Base-by-base conservation (phyloP, 345 rosid genomes). In the Brassica nigra region DNA sequence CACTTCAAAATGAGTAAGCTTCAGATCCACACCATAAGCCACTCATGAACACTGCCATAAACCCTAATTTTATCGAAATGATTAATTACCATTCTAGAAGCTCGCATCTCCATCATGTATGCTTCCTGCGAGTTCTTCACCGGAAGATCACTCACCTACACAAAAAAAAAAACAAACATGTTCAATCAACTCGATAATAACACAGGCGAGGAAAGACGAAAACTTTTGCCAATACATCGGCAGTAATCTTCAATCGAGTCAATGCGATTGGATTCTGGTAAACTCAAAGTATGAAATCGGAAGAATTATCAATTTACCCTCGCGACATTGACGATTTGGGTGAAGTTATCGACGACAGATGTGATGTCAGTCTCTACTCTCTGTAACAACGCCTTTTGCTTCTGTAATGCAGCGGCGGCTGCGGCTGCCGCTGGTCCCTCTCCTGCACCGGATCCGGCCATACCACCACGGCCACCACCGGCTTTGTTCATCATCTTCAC, bases 41-140 rank as follows among this genome's bases (percentile, higher is more conserved):
- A 23, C 27, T 23, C 27, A 23, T 23, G 27, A 23, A 23, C 27
- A 23, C 27, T 23, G 27, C 27, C 27, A 23, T 23, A 23, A 23
- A 23, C 2, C 27, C 27, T 23, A 34, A 34, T 34, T 34, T 4
- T 4, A 33, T 4, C 5, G 2, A 33, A 52, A 27, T n/a, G 66
- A 55, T 4, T 14, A 59, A 5, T 70, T 33, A 94, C 97, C 97
- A 94, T 88, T 86, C 95, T 86, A 8, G 97, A 86, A n/a, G 99
- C 97, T 14, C 95, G 97, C 95, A 87, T 89, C 83, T 95, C 97
- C 99, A 92, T 92, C 97, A 89, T 90, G 84, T 87, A 87, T 34
- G 95, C 87, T 84, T 94, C 95, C 72, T 94, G 98, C 1, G 93
- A 85, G 80, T 92, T 94, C 82, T 93, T 86, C 62, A 94, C 95